These are phyloP conservation scores for Dryadomyces sulphureus DNA, from an alignment of 2,329 filamentous ascomycete species.

Conservation along the genomic window DNA sequence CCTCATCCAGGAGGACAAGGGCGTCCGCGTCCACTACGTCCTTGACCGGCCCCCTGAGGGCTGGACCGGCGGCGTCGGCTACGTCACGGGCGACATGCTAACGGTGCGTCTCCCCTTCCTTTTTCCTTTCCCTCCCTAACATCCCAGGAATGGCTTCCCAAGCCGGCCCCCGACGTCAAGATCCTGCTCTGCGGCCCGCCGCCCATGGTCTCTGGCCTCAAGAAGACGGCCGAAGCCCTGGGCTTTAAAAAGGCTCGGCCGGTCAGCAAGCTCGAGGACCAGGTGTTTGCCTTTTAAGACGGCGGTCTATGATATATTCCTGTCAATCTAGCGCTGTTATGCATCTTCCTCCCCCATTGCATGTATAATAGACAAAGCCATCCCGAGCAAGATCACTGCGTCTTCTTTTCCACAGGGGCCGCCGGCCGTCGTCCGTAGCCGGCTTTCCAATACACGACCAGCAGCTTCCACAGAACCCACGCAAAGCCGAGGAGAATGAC, in stretches of 20 bases:
- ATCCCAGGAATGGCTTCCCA: conserved; percentile 58
- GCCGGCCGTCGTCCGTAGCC: conserved; percentile 16
- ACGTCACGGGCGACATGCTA: conserved; percentile 92
- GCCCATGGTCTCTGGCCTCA: conserved; percentile 92
- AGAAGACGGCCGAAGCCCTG: conserved; percentile 82
- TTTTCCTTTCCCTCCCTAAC: background rate
- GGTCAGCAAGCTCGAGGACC: conserved; percentile 95
- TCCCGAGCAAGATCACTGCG: conserved; percentile 4
- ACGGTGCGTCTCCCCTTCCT: conserved; percentile 29
- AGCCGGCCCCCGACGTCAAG: conserved; percentile 77
- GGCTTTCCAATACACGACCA: conserved; percentile 19
- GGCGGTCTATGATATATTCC: no score
- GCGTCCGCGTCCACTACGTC: conserved; percentile 85
- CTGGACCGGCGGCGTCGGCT: conserved; percentile 88
- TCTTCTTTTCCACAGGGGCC: conserved; percentile 13
- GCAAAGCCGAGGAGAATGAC: conserved; percentile 48
- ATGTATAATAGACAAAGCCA: background rate
- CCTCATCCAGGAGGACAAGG: conserved; percentile 59
- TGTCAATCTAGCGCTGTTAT: no score
- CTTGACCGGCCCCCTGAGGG: conserved; percentile 87
- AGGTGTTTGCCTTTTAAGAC: conserved; percentile 87
- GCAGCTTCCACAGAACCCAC: conserved; percentile 54
- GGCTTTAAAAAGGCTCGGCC: conserved; percentile 87
- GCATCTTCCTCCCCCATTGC: background rate
- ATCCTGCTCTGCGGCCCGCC: conserved; percentile 88